Conservation (phyloP, 495 filamentous ascomycete species). For the Penicillium lagena region DNA sequence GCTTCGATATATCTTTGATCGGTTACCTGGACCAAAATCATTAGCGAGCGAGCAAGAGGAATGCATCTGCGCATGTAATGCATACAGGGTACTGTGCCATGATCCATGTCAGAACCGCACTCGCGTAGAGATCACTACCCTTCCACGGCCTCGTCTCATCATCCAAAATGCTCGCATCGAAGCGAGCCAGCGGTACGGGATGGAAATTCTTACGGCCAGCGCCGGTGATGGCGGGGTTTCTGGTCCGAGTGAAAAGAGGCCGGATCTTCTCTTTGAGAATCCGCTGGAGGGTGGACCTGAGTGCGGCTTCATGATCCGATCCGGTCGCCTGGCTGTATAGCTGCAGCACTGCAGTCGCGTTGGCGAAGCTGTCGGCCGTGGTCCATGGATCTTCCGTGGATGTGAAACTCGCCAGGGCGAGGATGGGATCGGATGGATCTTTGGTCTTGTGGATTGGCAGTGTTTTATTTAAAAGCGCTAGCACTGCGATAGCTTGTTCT, state of each 20-base stretch:
- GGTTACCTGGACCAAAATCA: constrained; percentile 10
- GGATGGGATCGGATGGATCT: constrained; percentile 17
- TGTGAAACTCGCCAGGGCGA: constrained; percentile 42
- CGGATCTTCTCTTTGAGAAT: constrained; percentile 49
- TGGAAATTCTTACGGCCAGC: constrained; percentile 55
- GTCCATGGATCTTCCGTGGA: constrained; percentile 50
- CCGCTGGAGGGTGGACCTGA: constrained; percentile 47
- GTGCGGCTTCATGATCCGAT: not conserved
- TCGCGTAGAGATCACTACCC: constrained; percentile 49
- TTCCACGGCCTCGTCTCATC: constrained; percentile 68
- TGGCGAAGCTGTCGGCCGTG: constrained; percentile 17
- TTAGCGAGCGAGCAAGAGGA: not conserved
- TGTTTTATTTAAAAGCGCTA: constrained; percentile 5
- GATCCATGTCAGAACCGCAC: constrained; percentile 62
- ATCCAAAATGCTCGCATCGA: constrained; percentile 41
- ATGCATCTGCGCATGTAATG: not conserved
- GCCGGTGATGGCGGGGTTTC: constrained; percentile 54
- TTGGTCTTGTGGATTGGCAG: constrained; percentile 7
- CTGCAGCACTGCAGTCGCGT: constrained; percentile 1
- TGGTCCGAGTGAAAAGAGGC: constrained; percentile 65
- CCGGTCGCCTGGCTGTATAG: too few relatives aligned
- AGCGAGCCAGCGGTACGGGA: constrained; percentile 32
- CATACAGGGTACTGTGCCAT: constrained; percentile 39
- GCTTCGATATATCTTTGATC: constrained; percentile 29
- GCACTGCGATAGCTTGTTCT: constrained; percentile 23